Percentiles rank a stretch among this genome's conserved stretches.
Evolutionary conservation across 2,329 filamentous ascomycete species (phyloP).

Genomic region (Orbilia blumenaviensis): DNA sequence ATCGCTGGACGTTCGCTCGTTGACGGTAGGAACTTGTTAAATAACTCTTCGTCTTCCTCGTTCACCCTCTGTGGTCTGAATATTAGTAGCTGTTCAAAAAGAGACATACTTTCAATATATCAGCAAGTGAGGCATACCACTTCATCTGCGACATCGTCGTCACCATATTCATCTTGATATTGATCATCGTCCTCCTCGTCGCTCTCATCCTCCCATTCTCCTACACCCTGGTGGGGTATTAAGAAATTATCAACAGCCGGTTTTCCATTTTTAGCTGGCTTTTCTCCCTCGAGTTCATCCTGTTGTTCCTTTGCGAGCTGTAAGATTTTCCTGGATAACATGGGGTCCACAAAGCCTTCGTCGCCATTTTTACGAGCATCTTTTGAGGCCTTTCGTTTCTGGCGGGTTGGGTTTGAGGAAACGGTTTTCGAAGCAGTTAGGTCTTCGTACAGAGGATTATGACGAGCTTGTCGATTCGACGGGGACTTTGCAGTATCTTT

Average conservation of each 20-base stretch:
- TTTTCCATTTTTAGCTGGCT: slow-evolving; percentile 50
- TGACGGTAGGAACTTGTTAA: slow-evolving; percentile 88
- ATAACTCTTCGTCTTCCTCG: slow-evolving; percentile 85
- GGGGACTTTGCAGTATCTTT: slow-evolving; percentile 52
- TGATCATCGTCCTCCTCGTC: slow-evolving; percentile 55
- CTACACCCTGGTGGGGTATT: slow-evolving; percentile 43
- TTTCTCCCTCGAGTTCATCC: slow-evolving; percentile 54
- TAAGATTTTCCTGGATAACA: slow-evolving; percentile 86
- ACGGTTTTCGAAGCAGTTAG: slow-evolving; percentile 71
- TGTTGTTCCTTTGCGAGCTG: slow-evolving; percentile 79
- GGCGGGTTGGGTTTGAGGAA: slow-evolving; percentile 75
- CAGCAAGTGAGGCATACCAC: slow-evolving; percentile 7
- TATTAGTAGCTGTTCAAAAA: not conserved
- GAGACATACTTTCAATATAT: not conserved
- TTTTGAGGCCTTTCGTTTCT: slow-evolving; percentile 68
- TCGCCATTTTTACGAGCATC: slow-evolving; percentile 68
- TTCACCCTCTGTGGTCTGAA: slow-evolving; percentile 77
- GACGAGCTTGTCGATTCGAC: slow-evolving; percentile 68
- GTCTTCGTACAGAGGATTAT: slow-evolving; percentile 92
- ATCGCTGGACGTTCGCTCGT: slow-evolving; percentile 75
- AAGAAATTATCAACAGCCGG: slow-evolving; percentile 55
- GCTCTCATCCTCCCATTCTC: slow-evolving; percentile 52
- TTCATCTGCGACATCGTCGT: slow-evolving; percentile 36
- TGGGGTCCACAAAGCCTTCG: slow-evolving; percentile 81
- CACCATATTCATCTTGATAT: slow-evolving; percentile 49